Evolutionary conservation across 2,329 filamentous ascomycete species (phyloP), one percentile per base, ranked within the genome.

Genomic region (Colletotrichum euphorbiae): DNA sequence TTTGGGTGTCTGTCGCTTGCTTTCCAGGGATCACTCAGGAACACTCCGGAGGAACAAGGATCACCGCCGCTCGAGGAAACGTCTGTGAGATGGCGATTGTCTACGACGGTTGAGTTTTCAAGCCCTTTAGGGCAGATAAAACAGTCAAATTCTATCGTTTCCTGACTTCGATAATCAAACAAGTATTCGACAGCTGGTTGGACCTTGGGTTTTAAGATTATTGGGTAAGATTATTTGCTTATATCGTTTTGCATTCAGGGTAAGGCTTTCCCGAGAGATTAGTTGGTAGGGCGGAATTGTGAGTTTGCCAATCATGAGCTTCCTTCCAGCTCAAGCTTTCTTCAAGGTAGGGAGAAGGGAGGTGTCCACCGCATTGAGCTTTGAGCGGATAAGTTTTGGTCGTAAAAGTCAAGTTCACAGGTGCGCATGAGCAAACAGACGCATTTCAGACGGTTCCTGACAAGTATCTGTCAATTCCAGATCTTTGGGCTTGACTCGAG

Each of bases 361-460:
- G 36, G 15, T 45, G 7, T 31, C 38, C 13, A 6, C 17, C 31
- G 58, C 50, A 52, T 57, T 56, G 57, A 62, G 24, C 42, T 19
- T 42, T 36, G 40, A 12, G 13, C 13, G 43, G 24, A 17, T 51
- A 62, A 46, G 24, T 3, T 46, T 66, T 54, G 19, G n/a, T n/a
- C 8, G 15, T 13, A 15, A 62, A 59, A 50, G 19, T 31, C 43
- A 46, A 42, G 4, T 38, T 17, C 42, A 13, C 15, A 28, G 52
- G 31, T 40, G 64, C 28, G 58, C 57, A 62, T 62, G 42, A 50
- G 42, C 17, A 52, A 33, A 46, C 19, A 28, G 11, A 38, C 45
- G 33, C 13, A 52, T 58, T 33, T 52, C 64, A 50, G 51, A 56
- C 42, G 64, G 46, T n/a, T 24, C 48, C 17, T 67, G 64, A 63